Evolutionary conservation across 805 yeast species (phyloP), one percentile per base, ranked within the genome.

Genomic region (Kuraishia ogatae): DNA sequence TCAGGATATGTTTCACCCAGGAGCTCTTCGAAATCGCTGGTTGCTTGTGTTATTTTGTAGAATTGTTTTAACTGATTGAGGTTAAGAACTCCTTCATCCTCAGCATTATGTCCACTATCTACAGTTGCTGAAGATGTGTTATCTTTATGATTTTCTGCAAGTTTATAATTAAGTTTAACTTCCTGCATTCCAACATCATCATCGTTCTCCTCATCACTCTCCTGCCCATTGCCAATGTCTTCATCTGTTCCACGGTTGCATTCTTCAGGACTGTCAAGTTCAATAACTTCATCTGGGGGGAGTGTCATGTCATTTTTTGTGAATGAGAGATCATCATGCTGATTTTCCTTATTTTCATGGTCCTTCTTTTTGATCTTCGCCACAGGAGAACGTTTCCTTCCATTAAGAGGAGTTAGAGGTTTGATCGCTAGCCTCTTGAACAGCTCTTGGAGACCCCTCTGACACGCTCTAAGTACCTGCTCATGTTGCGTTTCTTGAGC

Each of bases 61-160:
- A 92, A 79, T 52, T 85, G 79, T 62, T 85, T 85, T 46, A 92
- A 71, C 63, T 92, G 96, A 60, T 90, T 89, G 43, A 85, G 64
- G 55, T 80, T 77, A 60, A 89, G 71, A 26, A 79, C 79, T 51
- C 55, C 39, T 68, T 57, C 1, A 26, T 49, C 53, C 50, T 29
- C 48, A 2, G 24, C 57, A 10, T 53, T 15, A 53, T 52, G 1
- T 50, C 55, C 1, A 54, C 59, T 50, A 54, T 59, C 51, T 57
- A 58, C 11, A 23, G 51, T n/a, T 46, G 46, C 47, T 20, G 48
- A 29, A 15, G 19, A 50, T n/a, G 20, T 21, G 19, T 19, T 52
- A 39, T 53, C 56, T 6, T 49, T 49, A n/a, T 47, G 17, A 10
- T 50, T 43, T 48, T 56, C 39, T 1, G 58, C 57, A n/a, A 52